Base-by-base conservation (phyloP, 805 yeast genomes). In the baker's yeast (Saccharomyces cerevisiae) region DNA sequence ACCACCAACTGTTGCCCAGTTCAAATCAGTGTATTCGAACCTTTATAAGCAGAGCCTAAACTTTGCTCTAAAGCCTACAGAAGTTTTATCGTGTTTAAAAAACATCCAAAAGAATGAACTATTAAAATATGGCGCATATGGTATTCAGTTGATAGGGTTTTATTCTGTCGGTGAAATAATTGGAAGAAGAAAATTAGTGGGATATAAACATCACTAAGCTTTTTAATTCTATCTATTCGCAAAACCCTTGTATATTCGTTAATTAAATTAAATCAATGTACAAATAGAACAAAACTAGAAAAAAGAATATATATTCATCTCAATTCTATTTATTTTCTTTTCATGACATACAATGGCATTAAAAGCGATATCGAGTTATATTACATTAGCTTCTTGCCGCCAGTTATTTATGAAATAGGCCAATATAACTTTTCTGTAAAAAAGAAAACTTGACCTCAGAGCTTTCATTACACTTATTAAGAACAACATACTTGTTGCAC, bases 161-260 rank as follows among this genome's bases (percentile, higher is more conserved):
- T 94, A 90, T 75, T 83, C 97, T 28, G 79, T 92, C 49, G 99
- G 99, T 70, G 99, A 94, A 80, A 83, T 91, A 63, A 79, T 94
- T 68, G 99, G 99, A 69, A 89, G 98, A 80, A 87, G 98, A 79
- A 83, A 87, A 67, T 65, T 94, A 57, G 87, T 90, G 68, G 97
- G 97, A 63, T 92, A 94, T 81, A 79, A 70, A 57, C 43, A 36
- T 17, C 43, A n/a, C 17, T 36, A 17, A 11, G 43, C 24, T 36
- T 9, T 36, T 36, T 36, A 36, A 36, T 36, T 36, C 17, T 36
- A 36, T 36, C 43, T 36, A 36, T 36, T 17, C 43, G 6, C 24
- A 11, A 6, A 36, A 17, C 17, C 43, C 43, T 36, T 36, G 43
- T 36, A 36, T 36, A 36, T 36, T 36, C 43, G 8, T 36, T 36